Percentiles rank a stretch among this genome's conserved stretches.
These are phyloP conservation scores for Lagenidium giganteum DNA, from an alignment of 352 stramenopile genomes.

Conservation along the genomic window DNA sequence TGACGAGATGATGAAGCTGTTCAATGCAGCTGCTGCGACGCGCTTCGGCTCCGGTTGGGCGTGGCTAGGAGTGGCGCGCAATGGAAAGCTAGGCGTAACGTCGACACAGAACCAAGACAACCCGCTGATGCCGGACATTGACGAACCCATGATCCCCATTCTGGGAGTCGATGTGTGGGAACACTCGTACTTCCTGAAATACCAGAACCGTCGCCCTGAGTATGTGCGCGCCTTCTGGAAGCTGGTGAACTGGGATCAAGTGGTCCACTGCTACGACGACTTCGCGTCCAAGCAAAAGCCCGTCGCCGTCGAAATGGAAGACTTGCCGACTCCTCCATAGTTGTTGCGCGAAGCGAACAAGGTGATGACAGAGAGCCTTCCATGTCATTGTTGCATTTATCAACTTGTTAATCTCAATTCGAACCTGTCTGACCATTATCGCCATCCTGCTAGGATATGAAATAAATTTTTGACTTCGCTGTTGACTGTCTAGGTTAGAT, in stretches of 20 bases:
- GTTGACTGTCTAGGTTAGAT: too few species aligned
- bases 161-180: constrained; percentile 88
- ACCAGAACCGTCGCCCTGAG: constrained; percentile 85
- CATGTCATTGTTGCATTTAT: too few species aligned
- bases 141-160: constrained; percentile 62
- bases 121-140: constrained; percentile 23
- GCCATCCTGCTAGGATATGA: too few species aligned
- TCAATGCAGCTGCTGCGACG: constrained; percentile 42
- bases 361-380: background rate
- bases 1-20: constrained; percentile 57
- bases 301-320: constrained; percentile 35
- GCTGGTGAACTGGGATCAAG: constrained; percentile 78
- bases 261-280: constrained; percentile 54
- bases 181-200: constrained; percentile 85
- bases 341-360: background rate
- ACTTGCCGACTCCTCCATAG: constrained; percentile 3
- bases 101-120: constrained; percentile 88
- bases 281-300: constrained; percentile 38
- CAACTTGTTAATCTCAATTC: too few species aligned
- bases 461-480: too few species aligned
- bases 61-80: constrained; percentile 33
- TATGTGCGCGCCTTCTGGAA: constrained; percentile 93
- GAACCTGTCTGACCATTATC: too few species aligned
- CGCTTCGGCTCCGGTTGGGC: constrained; percentile 62
- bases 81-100: constrained; percentile 82